Evolutionary conservation across 2,329 filamentous ascomycete genomes (phyloP), one percentile per base, ranked within the genome.

Genomic region (Aspergillus melleus): DNA sequence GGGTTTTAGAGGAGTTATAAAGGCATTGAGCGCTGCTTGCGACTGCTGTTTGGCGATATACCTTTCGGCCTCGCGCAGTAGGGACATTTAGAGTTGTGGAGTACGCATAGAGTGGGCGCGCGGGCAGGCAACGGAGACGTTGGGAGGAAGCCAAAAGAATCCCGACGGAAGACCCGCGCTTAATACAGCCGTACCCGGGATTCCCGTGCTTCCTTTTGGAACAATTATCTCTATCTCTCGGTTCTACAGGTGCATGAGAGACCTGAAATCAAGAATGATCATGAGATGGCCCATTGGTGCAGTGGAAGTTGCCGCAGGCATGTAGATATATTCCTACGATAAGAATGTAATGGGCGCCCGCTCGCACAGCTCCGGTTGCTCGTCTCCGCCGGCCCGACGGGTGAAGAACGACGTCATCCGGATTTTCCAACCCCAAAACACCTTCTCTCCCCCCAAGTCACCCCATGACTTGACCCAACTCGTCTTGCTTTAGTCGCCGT

Each of bases 31-130:
- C 16, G 59, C 60, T 14, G 68, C 62, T 57, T 73, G 68, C 24
- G 71, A 64, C 64, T 72, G 72, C 62, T 77, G 76, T 52, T 77
- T 79, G 68, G 72, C 72, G 61, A 79, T 66, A 61, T 74, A 78
- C 72, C 63, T 77, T 66, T 79, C 76, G 59, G 77, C 77, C 69
- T 78, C 75, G 49, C 76, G 76, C 69, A 79, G 60, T 62, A 79
- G 72, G 68, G 76, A 78, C 77, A 79, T 79, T 74, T 71, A 75
- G 70, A 49, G 20, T 9, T 10, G 19, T 19, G 20, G 19, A 12
- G 24, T 19, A 52, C 32, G 49, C 6, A 49, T 32, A 29, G 19
- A 52, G 19, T 16, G 24, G 22, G 26, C 44, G 36, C 6, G 36
- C 6, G 16, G 14, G 14, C 32, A 36, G 16, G 14, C 32, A 36